A percentile compares a stretch with the other conserved stretches of the same genome.
phyloP scores from a whole-genome alignment of 305 asterid species.

The Nicotiana rustica region DNA sequence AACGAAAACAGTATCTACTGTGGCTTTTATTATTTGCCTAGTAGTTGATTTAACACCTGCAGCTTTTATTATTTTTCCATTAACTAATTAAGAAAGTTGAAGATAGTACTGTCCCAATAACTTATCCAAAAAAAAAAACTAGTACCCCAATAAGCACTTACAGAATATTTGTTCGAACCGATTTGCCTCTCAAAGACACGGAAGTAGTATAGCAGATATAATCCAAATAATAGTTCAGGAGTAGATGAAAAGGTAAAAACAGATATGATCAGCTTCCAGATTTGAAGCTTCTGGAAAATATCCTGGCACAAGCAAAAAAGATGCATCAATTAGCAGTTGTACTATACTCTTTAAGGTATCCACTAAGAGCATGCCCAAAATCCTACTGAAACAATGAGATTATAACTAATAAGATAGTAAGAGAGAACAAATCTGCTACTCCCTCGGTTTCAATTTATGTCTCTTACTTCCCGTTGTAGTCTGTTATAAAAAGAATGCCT shows the following conservation, averaged over 20 bases:
- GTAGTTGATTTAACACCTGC: slow-evolving; percentile 25
- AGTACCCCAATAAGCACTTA: slow-evolving; percentile 55
- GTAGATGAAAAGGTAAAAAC: slow-evolving; percentile 93
- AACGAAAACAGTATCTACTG: background rate
- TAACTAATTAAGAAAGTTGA: slow-evolving; percentile 30
- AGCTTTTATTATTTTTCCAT: background rate
- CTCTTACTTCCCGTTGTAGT: too few species aligned
- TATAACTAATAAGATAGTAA: background rate
- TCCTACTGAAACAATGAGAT: slow-evolving; percentile 1
- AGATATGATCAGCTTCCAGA: slow-evolving; percentile 93
- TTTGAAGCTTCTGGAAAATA: slow-evolving; percentile 82
- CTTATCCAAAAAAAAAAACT: slow-evolving; percentile 30
- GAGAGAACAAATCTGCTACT: background rate
- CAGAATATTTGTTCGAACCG: slow-evolving; percentile 94
- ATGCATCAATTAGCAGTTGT: slow-evolving; percentile 1
- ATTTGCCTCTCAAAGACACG: slow-evolving; percentile 99
- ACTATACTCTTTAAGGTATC: background rate
- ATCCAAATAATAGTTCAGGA: slow-evolving; percentile 92
- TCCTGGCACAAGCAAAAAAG: slow-evolving; percentile 67
- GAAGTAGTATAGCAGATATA: slow-evolving; percentile 91
- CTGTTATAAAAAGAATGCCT: too few species aligned
- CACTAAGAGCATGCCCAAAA: background rate
- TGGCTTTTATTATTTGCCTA: background rate
- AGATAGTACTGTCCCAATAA: background rate
- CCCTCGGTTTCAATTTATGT: too few species aligned